Evolutionary conservation across 164 flowering plant species (phyloP).

Genomic region (Malania oleifera): DNA sequence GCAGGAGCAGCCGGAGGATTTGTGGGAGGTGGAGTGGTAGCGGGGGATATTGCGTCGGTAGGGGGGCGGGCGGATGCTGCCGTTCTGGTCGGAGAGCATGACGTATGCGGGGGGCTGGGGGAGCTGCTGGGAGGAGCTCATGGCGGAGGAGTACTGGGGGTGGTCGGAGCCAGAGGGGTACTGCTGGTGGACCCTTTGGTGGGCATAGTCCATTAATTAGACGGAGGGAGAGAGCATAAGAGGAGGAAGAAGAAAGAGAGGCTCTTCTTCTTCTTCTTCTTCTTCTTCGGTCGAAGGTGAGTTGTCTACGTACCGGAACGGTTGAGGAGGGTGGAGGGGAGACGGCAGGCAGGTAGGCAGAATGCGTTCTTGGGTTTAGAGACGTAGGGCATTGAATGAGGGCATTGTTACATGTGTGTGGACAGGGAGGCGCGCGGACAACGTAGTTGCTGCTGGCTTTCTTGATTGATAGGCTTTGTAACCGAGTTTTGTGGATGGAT

Average conservation of each 20-base stretch:
- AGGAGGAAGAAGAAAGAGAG: slow-evolving; percentile 6
- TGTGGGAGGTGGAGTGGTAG: slow-evolving; percentile 21
- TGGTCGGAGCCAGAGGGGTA: background rate
- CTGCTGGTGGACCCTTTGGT: slow-evolving; percentile 13
- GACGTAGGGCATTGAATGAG: no score
- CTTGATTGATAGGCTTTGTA: no score
- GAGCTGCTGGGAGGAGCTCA: slow-evolving; percentile 7
- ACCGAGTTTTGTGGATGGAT: no score
- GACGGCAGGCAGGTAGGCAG: no score
- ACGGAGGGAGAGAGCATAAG: background rate
- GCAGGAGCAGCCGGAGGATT: slow-evolving; percentile 19
- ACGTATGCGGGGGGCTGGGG: slow-evolving; percentile 38
- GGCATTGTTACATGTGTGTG: no score
- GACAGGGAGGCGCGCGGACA: no score
- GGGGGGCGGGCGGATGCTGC: slow-evolving; percentile 42
- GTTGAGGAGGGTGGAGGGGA: no score
- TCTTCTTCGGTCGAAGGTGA: no score
- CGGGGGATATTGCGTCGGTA: slow-evolving; percentile 47
- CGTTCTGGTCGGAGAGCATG: slow-evolving; percentile 24
- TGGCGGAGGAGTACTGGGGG: background rate
- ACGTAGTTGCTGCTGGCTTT: no score
- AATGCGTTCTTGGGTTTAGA: no score
- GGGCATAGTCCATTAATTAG: slow-evolving; percentile 3
- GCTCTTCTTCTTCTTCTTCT: slow-evolving; percentile 3
- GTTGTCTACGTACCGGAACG: no score